Evolutionary conservation across 78 protist species (phyloP), one percentile per base, ranked within the genome.

Genomic region (Dictyostelium firmibasis): DNA sequence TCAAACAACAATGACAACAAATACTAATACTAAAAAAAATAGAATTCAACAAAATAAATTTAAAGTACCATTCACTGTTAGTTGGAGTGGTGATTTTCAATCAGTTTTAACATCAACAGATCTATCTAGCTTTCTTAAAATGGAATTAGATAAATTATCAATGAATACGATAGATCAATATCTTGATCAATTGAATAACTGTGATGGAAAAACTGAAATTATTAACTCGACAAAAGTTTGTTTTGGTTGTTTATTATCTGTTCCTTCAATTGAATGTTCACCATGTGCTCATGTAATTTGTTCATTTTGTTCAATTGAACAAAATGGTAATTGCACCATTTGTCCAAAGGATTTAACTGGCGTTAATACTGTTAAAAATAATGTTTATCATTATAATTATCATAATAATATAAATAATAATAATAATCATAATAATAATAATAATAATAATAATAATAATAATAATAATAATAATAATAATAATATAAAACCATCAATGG

Each of bases 281-380:
- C 70, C 86, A 31, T 82, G 86, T 82, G 75, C 53, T 23, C 86
- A 82, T 82, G 23, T 57, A 18, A 25, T 50, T 33, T 82, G 86
- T 60, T 20, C 16, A 27, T 33, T 2, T 31, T 82, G 86, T 72
- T 16, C 36, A 27, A 72, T 33, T 72, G 79, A 72, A 16, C 38
- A 57, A 31, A 33, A 50, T 27, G 75, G 50, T 1, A 16, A 60
- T 57, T 79, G 84, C 27, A 38, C n/a, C 44, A 47, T 79, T 18
- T 79, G 84, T 44, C 23, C 25, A 72, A 33, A 33, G 33, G 79
- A 33, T 33, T 27, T 27, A 67, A 27, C 35, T 27, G 75, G 29
- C 27, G 75, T 27, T 9, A 67, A 57, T 20, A 5, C 67, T 5
- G 20, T 57, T 20, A 57, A 57, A 57, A 57, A 57, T 20, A 57